Evolutionary conservation across 2,329 filamentous ascomycete genomes (phyloP), one percentile per base, ranked within the genome.

Genomic region (Pseudocercospora crystallina): DNA sequence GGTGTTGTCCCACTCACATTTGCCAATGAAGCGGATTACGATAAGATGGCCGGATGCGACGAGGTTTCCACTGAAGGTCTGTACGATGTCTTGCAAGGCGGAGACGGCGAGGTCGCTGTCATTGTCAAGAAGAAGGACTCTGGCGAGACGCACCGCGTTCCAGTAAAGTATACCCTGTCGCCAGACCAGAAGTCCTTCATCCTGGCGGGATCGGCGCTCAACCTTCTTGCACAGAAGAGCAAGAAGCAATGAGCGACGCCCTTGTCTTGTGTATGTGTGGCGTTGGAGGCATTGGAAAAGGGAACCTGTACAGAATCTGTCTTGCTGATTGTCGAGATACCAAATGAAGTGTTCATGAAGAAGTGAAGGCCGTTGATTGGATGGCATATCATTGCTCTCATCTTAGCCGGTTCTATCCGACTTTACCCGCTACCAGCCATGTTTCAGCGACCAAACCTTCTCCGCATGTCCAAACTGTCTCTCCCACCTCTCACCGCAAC

Each of bases 1-100:
- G 94, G 94, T 57, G 87, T 99, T 31, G 90, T 99, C 38, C 94
- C 94, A 2, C 78, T 99, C 63, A 96, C 90, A 0, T 96, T 99
- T 67, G 89, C 77, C 39, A 80, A 96, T 70, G 90, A 95, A 73
- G 80, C 81, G 14, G 94, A 97, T 71, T 97, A 96, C 69, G 89
- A 94, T 65, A 75, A 77, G 57, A 87, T 99, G 57, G 77, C 81
- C 45, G 90, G 91, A 0, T 89, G 90, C 58, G 94, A 99, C 69
- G 78, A 85, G 63, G 88, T 97, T 17, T 77, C 78, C 54, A 97
- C 92, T 0, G 80, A 90, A 33, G 94, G 94, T 0, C 73, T 99
- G 55, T 83, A 89, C 65, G 87, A 95, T 52, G 87, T 94, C 75
- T 78, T 99, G 52, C 77, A 77, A 62, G 85, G 86, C 39, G 91